Conservation (phyloP, 1,284 basidiomycete species). For the Stereum hirsutum region DNA sequence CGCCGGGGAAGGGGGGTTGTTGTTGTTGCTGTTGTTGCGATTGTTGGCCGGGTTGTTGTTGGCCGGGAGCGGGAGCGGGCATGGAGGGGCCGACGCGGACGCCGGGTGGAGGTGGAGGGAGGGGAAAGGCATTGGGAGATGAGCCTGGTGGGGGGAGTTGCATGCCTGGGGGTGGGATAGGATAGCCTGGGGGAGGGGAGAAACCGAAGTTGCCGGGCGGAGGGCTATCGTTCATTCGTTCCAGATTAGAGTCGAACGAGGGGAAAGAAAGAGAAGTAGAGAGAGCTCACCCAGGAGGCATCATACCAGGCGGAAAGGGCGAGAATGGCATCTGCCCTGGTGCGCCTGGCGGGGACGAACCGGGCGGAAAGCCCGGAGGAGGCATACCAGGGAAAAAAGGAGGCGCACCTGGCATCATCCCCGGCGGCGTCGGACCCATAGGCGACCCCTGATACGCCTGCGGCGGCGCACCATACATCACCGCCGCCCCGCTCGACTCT, state of each 20-base stretch:
- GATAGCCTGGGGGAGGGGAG: slow-evolving; percentile 1
- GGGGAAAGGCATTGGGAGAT: no score
- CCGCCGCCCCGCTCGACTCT: slow-evolving; percentile 33
- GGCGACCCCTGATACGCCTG: slow-evolving; percentile 45
- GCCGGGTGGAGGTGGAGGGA: no score
- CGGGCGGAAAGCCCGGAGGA: slow-evolving; percentile 27
- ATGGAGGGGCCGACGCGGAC: no score
- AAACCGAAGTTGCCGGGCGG: no score
- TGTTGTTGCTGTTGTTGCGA: no score
- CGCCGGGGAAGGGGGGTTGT: no score
- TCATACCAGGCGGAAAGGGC: slow-evolving; percentile 23
- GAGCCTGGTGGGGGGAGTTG: slow-evolving; percentile 7
- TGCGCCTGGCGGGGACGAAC: not conserved
- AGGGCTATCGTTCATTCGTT: no score
- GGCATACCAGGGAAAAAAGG: slow-evolving; percentile 30
- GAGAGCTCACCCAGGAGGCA: slow-evolving; percentile 33
- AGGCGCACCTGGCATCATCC: slow-evolving; percentile 26
- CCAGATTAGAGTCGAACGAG: slow-evolving; percentile 8
- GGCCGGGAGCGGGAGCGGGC: no score
- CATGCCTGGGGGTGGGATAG: slow-evolving; percentile 19
- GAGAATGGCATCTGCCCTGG: slow-evolving; percentile 17
- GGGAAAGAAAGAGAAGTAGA: not conserved
- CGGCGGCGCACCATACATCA: slow-evolving; percentile 64
- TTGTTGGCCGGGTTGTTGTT: no score
- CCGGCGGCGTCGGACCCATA: slow-evolving; percentile 24